Conservation (phyloP, 331 rosid species). For the Quercus phellos region DNA sequence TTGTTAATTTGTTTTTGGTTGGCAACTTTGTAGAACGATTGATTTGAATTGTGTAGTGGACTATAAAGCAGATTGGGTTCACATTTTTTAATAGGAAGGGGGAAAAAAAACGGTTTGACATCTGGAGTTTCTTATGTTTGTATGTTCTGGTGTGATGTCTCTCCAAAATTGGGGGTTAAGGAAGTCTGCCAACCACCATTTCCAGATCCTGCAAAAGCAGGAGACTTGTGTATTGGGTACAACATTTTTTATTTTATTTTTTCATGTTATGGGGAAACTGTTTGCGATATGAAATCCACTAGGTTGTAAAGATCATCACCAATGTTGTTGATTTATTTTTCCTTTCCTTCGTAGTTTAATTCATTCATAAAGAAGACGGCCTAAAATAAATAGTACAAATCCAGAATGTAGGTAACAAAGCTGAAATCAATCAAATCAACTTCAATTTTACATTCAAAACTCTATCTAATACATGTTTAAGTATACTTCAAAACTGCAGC, state of each 20-base stretch:
- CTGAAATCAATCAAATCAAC: neutral
- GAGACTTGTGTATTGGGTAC: no score
- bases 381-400: neutral
- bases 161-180: no score
- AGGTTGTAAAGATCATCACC: neutral
- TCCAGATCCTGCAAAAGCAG: no score
- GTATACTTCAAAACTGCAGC: neutral
- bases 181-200: no score
- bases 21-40: neutral
- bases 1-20: neutral
- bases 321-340: neutral
- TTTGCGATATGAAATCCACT: neutral
- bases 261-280: neutral
- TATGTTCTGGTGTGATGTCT: neutral
- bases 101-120: neutral
- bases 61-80: neutral
- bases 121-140: neutral
- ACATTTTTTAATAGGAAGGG: neutral
- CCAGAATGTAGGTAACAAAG: neutral
- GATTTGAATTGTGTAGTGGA: neutral
- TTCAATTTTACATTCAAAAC: neutral
- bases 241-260: neutral
- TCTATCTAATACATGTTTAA: neutral
- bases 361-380: neutral
- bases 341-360: neutral